Evolutionary conservation across 176 grass and related monocot species (phyloP), one percentile per base, ranked within the genome.

Genomic region (Areca catechu): DNA sequence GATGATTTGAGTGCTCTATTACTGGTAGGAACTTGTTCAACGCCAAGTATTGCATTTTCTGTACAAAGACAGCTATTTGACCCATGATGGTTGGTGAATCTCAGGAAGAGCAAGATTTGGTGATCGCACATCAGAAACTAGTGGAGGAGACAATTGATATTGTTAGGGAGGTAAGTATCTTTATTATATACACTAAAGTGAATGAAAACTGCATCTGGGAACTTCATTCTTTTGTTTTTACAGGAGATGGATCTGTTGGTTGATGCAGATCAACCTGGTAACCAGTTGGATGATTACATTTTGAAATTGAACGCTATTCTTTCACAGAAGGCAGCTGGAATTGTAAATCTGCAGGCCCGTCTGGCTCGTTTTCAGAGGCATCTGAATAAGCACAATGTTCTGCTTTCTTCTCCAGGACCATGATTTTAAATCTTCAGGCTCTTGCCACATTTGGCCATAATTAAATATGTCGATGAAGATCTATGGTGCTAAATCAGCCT

Each of bases 1-100:
- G 86, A 82, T 24, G 69, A 78, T 53, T 25, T 98, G 54, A 79
- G 70, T 65, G 81, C 83, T 43, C 84, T 98, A 23, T 73, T 98
- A 1, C 74, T 88, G 81, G 94, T 98, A 79, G 22, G 62, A 48
- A 21, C 59, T 48, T 22, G 29, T 73, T 66, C 19, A 55, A 55
- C 53, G 22, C 21, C 10, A 18, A 56, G 47, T 72, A 16, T 19
- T 48, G 18, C 16, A 60, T n/a, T 24, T 62, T 56, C 29, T 15
- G 10, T 43, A 27, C 61, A 18, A 24, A 24, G 14, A 30, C 29
- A 56, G 16, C 16, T 19, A 23, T 60, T 2, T 30, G 16, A 27
- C 16, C 7, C 63, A 25, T 30, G 29, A 16, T 49, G 21, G 20
- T 57, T 22, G 19, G 20, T 21, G 56, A 48, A 20, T 76, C 23